A percentile compares a stretch with the other conserved stretches of the same genome.
Evolutionary conservation across 1,284 basidiomycete species (phyloP).

Genomic region (Microbotryum saponariae): DNA sequence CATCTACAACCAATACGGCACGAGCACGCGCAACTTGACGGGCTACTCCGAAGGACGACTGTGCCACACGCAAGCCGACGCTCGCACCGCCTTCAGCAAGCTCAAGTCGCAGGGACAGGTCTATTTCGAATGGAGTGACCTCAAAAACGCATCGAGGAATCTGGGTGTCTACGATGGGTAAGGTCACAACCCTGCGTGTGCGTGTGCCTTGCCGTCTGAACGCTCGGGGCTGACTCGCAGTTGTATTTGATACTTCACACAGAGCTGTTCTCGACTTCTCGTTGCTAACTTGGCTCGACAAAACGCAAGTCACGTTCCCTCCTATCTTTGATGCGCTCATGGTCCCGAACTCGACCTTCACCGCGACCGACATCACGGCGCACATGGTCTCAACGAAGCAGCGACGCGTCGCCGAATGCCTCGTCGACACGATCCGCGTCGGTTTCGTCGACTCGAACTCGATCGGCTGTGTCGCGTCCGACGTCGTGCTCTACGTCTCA

Average conservation of each 20-base stretch:
- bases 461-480: constrained; percentile 91
- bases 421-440: constrained; percentile 75
- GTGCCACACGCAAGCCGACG: constrained; percentile 61
- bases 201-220: not conserved
- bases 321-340: constrained; percentile 70
- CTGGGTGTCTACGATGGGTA: constrained; percentile 85
- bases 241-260: constrained; percentile 2
- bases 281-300: constrained; percentile 75
- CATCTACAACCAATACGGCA: constrained; percentile 66
- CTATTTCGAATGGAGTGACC: constrained; percentile 85
- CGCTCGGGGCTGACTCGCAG: constrained; percentile 24
- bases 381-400: constrained; percentile 61
- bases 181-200: constrained; percentile 37
- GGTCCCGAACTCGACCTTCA: constrained; percentile 60
- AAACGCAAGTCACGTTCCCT: constrained; percentile 70
- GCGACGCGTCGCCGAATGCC: constrained; percentile 61
- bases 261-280: constrained; percentile 81
- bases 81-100: constrained; percentile 49
- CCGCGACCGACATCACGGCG: constrained; percentile 79
- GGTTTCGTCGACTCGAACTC: constrained; percentile 90
- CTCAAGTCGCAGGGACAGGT: constrained; percentile 68
- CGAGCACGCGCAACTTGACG: constrained; percentile 56
- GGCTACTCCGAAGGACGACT: constrained; percentile 57
- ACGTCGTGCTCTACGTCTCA: constrained; percentile 88
- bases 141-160: constrained; percentile 62